Evolutionary conservation across 208 protist genomes (phyloP), one percentile per base, ranked within the genome.

Genomic region (Lotmaria passim): DNA sequence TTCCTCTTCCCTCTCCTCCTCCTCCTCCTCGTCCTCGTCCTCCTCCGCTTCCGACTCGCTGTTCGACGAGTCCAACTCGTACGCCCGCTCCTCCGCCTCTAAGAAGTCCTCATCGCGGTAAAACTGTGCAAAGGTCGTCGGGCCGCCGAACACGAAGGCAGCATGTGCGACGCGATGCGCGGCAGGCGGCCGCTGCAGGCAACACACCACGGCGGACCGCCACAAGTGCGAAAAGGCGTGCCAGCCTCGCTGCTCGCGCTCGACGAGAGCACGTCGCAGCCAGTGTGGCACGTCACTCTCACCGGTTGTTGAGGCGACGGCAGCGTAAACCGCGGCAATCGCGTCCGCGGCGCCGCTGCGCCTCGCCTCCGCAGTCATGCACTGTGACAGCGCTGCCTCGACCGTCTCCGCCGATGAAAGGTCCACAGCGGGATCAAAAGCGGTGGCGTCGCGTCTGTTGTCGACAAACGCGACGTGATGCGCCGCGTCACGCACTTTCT

Each of bases 121-220:
- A 67, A 87, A 96, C 56, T 86, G 79, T 2, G 91, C 73, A 66
- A 96, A 93, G 0, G 69, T 90, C 24, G 85, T 92, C 17, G 68
- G 64, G n/a, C 83, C 79, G 36, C 70, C 62, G 48, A 96, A 90
- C 21, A 70, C 33, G 60, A 90, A 89, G 15, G 70, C 67, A 41
- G 58, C 59, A 65, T 88, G 79, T 24, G 73, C 48, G 4, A 60
- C 17, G 11, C 79, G 75, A 36, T 83, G 71, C 1, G 62, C 73
- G 10, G 67, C 56, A 3, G 69, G 73, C 8, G 52, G 47, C 21
- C 61, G 63, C 23, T 56, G 63, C 47, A 71, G 26, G 44, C 63
- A 86, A 51, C 31, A 87, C 56, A 53, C 41, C 24, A 43, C 36
- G 26, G 43, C 60, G 4, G 48, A 23, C 24, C n/a, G 34, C 56